Percentiles rank a stretch among this genome's conserved stretches.
Evolutionary conservation across 169 alveolate species (phyloP).

Genomic region (Plasmodium sp.): DNA sequence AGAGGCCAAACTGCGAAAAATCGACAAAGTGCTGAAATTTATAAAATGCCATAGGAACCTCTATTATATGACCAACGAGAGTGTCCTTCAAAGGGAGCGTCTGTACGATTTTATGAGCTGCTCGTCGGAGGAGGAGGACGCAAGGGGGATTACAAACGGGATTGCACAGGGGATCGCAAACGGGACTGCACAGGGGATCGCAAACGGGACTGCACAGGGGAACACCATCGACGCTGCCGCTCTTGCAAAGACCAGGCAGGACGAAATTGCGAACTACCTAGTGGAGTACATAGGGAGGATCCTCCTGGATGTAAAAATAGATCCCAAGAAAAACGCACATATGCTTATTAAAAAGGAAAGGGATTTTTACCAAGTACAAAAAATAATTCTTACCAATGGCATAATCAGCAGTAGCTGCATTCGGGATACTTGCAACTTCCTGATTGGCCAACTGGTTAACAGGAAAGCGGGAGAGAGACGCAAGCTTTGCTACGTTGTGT

Average conservation of each 20-base stretch:
- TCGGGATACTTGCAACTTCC: conserved; percentile 3
- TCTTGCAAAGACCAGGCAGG: background rate
- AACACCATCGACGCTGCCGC: background rate
- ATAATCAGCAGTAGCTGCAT: conserved; percentile 7
- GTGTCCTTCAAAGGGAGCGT: conserved; percentile 4
- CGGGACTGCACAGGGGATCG: background rate
- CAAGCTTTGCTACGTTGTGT: conserved; percentile 34
- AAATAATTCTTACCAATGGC: conserved; percentile 70
- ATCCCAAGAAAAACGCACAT: conserved; percentile 12
- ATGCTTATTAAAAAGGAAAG: conserved; percentile 14
- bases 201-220: background rate
- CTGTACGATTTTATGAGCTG: background rate
- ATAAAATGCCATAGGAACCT: background rate
- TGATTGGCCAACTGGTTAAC: conserved; percentile 9
- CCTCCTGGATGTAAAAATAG: conserved; percentile 47
- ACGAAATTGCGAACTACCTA: conserved; percentile 34
- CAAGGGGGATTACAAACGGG: background rate
- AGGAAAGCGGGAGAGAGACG: background rate
- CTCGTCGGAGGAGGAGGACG: background rate
- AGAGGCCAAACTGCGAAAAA: conserved; percentile 9
- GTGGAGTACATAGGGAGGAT: conserved; percentile 70
- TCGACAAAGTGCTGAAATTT: conserved; percentile 13
- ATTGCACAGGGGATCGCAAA: background rate
- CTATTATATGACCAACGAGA: background rate
- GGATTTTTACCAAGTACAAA: conserved; percentile 38